Evolutionary conservation across 768 basidiomycete genomes (phyloP).

Genomic region (Coprinopsis strossmayeri): DNA sequence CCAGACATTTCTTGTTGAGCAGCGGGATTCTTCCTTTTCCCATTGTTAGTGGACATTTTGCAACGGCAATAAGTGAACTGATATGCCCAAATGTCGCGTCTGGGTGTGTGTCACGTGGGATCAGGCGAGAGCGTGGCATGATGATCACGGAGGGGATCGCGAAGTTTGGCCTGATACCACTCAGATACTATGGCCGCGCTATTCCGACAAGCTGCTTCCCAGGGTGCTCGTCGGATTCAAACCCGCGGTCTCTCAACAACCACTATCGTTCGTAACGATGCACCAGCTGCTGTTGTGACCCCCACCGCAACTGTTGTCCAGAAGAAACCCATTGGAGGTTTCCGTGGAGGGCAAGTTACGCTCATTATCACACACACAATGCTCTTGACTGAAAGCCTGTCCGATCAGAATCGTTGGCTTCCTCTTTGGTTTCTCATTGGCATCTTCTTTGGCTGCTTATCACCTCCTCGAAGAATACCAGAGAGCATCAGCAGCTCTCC

Average conservation of each 20-base stretch:
- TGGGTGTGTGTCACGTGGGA: neutral
- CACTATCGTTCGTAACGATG: constrained; percentile 1
- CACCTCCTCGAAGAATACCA: constrained; percentile 89
- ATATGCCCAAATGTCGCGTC: too few species aligned
- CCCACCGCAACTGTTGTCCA: constrained; percentile 48
- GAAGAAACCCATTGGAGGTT: constrained; percentile 73
- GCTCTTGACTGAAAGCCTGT: too few species aligned
- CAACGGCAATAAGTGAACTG: too few species aligned
- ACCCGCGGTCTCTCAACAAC: neutral
- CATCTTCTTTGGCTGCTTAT: constrained; percentile 82
- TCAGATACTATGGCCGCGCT: neutral
- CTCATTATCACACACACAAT: neutral
- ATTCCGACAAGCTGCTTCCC: neutral
- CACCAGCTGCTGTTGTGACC: constrained; percentile 21
- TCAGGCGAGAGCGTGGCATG: too few species aligned
- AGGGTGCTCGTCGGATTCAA: neutral
- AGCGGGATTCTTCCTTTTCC: constrained; percentile 32
- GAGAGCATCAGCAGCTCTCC: constrained; percentile 77
- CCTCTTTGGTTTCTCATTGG: constrained; percentile 84
- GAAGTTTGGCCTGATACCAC: too few species aligned
- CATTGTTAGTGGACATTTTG: constrained; percentile 18
- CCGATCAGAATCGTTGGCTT: constrained; percentile 68
- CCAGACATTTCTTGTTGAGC: constrained; percentile 26
- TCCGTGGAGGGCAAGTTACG: constrained; percentile 52
- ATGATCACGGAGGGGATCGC: too few species aligned